A percentile compares a stretch with the other conserved stretches of the same genome.
phyloP scores from a whole-genome alignment of 2,329 filamentous ascomycete species.

The Colletotrichum lentis region DNA sequence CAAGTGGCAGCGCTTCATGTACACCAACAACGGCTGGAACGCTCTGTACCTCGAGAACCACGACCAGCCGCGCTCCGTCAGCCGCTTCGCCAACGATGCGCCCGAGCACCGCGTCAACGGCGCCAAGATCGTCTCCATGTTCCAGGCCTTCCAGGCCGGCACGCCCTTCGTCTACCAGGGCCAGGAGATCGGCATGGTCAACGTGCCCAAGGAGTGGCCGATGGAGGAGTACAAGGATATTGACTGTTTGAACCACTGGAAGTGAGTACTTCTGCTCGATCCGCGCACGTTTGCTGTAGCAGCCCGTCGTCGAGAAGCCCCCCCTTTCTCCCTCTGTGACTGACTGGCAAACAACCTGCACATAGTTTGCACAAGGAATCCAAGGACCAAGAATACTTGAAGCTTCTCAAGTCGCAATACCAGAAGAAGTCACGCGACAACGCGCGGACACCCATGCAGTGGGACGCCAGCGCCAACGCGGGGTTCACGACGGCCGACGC shows the following conservation, averaged over 20 bases:
- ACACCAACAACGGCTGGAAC: slow-evolving; percentile 69
- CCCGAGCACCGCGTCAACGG: slow-evolving; percentile 58
- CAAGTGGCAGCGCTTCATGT: slow-evolving; percentile 69
- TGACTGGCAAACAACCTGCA: slow-evolving; percentile 4
- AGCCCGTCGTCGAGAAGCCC: background rate
- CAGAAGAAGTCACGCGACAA: slow-evolving; percentile 72
- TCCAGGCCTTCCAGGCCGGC: slow-evolving; percentile 66
- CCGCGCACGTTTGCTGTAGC: background rate
- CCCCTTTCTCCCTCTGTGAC: no score
- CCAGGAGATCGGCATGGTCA: slow-evolving; percentile 73
- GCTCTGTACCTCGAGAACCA: slow-evolving; percentile 73
- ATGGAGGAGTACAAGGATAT: slow-evolving; percentile 76
- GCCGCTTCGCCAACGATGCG: slow-evolving; percentile 61
- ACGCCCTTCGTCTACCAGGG: slow-evolving; percentile 76
- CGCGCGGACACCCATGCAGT: slow-evolving; percentile 76
- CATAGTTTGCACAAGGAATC: slow-evolving; percentile 50
- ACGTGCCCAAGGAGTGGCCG: slow-evolving; percentile 67
- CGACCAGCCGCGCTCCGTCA: slow-evolving; percentile 69
- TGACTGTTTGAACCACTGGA: slow-evolving; percentile 63
- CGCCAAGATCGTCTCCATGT: slow-evolving; percentile 67
- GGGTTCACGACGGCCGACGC: slow-evolving; percentile 66
- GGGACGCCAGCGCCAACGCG: slow-evolving; percentile 66
- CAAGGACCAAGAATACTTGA: slow-evolving; percentile 50
- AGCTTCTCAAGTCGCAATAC: slow-evolving; percentile 54
- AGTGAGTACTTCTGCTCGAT: slow-evolving; percentile 43